Evolutionary conservation across 768 basidiomycete genomes (phyloP).

Genomic region (Termitomyces sp.): DNA sequence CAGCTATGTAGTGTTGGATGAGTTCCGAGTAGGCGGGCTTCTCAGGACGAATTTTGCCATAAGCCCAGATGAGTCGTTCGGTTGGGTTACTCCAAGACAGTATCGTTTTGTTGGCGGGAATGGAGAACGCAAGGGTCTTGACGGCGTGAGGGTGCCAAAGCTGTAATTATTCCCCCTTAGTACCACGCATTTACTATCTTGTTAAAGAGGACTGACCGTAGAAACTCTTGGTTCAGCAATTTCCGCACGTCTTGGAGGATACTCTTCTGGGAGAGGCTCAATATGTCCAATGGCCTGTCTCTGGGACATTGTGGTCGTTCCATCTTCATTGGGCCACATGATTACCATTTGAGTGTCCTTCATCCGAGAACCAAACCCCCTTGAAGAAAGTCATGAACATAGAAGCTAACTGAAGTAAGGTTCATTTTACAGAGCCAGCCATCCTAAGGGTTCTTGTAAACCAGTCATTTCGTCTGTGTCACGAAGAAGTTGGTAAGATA

Average conservation of each 20-base stretch:
- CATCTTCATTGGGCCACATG: conserved; percentile 47
- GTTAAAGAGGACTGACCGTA: conserved; percentile 21
- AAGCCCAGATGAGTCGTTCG: conserved; percentile 39
- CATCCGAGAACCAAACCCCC: conserved; percentile 52
- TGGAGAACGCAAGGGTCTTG: conserved; percentile 38
- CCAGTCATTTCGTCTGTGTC: conserved; percentile 42
- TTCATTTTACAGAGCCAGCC: conserved; percentile 47
- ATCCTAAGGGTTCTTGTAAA: conserved; percentile 38
- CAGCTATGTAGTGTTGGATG: conserved; percentile 28
- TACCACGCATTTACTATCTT: neutral
- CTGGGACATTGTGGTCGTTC: conserved; percentile 55
- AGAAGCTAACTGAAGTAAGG: neutral
- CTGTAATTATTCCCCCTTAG: neutral
- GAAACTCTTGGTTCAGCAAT: conserved; percentile 31
- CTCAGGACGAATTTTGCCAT: conserved; percentile 27
- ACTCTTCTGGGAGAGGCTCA: conserved; percentile 40
- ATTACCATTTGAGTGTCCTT: conserved; percentile 53
- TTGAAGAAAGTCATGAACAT: conserved; percentile 17
- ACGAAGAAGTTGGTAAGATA: neutral
- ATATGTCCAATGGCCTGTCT: conserved; percentile 43
- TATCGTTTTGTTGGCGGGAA: conserved; percentile 35
- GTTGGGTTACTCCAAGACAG: conserved; percentile 20
- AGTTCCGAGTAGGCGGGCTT: conserved; percentile 18
- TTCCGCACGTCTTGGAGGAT: conserved; percentile 45
- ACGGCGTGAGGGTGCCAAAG: conserved; percentile 29